Evolutionary conservation across 2,329 filamentous ascomycete species (phyloP).

Genomic region (Atkinsonella hypoxylon): DNA sequence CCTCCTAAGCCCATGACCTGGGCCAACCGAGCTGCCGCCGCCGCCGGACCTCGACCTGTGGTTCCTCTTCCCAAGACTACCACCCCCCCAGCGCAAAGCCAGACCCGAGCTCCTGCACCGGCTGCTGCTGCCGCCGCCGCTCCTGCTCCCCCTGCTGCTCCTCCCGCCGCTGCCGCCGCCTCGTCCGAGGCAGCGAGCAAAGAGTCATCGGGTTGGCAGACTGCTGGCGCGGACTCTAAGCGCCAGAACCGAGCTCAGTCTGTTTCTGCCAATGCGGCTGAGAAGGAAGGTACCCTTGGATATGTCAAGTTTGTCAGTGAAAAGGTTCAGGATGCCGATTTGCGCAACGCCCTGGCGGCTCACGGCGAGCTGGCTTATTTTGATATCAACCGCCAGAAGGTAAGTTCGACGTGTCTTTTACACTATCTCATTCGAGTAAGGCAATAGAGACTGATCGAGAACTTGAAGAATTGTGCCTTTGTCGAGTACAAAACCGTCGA

Average conservation of each 20-base stretch:
- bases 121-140: constrained; percentile 28
- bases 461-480: constrained; percentile 78
- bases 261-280: constrained; percentile 42
- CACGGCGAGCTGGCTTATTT: constrained; percentile 64
- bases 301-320: constrained; percentile 96
- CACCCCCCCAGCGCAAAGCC: constrained; percentile 32
- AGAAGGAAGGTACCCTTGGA: constrained; percentile 67
- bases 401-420: constrained; percentile 25
- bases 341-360: constrained; percentile 58
- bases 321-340: constrained; percentile 63
- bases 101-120: constrained; percentile 36
- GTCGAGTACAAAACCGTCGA: constrained; percentile 79
- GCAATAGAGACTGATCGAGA: background rate
- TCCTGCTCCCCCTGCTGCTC: constrained; percentile 20
- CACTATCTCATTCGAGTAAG: no score
- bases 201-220: constrained; percentile 63
- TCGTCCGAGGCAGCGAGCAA: constrained; percentile 31
- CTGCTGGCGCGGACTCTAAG: constrained; percentile 72
- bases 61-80: constrained; percentile 47
- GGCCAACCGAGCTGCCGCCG: constrained; percentile 57
- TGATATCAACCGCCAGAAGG: constrained; percentile 74
- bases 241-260: constrained; percentile 67
- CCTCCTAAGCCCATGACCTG: constrained; percentile 56
- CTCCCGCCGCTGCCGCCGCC: constrained; percentile 24
- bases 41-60: constrained; percentile 40